Percentiles rank a stretch among this genome's conserved stretches.
These are phyloP conservation scores for Tolypocladium pustulatum DNA, from an alignment of 2,329 filamentous ascomycete species.

Conservation along the genomic window DNA sequence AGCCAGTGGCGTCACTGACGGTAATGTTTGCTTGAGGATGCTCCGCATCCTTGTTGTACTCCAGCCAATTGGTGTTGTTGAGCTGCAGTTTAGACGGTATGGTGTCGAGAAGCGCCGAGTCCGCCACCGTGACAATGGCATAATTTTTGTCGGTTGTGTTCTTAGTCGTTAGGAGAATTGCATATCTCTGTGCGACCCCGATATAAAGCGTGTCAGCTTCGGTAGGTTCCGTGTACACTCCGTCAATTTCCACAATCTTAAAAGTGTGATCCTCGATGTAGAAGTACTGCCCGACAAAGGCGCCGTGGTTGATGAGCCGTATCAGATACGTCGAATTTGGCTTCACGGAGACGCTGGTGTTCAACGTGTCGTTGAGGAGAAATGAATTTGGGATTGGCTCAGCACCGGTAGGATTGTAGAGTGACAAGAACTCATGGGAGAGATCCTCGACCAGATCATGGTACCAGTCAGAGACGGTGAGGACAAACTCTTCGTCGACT, in stretches of 20 bases:
- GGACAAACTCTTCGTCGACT: background rate
- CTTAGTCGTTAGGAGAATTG: background rate
- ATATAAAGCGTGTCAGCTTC: background rate
- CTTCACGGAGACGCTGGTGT: background rate
- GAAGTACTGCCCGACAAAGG: background rate
- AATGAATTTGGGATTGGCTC: background rate
- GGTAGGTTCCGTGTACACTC: background rate
- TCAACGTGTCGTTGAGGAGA: background rate
- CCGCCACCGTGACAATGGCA: background rate
- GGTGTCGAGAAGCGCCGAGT: background rate
- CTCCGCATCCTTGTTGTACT: background rate
- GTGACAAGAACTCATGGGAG: background rate
- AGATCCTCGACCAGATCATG: background rate
- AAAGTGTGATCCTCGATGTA: background rate
- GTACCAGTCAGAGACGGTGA: background rate
- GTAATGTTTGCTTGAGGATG: background rate
- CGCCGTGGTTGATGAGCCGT: background rate
- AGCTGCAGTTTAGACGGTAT: background rate
- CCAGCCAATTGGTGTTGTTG: background rate
- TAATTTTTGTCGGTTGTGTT: background rate
- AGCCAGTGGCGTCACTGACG: background rate
- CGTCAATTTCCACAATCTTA: background rate
- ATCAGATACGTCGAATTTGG: background rate
- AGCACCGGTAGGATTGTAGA: background rate
- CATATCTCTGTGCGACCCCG: background rate